Evolutionary conservation across 169 alveolate genomes (phyloP), one percentile per base, ranked within the genome.

Genomic region (Eimeria brunetti): DNA sequence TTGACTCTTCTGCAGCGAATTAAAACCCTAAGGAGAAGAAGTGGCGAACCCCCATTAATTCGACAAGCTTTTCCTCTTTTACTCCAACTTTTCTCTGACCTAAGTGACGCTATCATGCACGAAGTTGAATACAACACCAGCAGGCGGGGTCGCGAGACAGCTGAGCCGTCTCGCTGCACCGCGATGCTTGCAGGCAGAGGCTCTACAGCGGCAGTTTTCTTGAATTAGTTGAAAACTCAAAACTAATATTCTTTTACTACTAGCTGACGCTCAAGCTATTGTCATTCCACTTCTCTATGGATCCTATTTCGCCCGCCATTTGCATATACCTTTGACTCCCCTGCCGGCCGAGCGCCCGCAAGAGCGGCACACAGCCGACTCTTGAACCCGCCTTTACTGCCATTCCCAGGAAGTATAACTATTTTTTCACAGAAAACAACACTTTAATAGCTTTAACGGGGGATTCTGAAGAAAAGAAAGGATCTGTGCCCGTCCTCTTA

Each of bases 101-200:
- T 4, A 11, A 12, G n/a, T 8, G 6, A 6, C 2, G 49, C 22
- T n/a, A 33, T 20, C 33, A 69, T 11, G 16, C n/a, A 18, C 67
- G 78, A 69, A 69, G 78, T 33, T 49, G 78, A 8, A n/a, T 14
- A 33, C 78, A 24, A 69, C 78, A 69, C 78, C n/a, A 1, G 78
- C 49, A 14, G 78, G 78, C 78, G 49, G 16, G 78, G 1, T 33
- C 78, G 78, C 36, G 78, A 69, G 78, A 69, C 78, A 69, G 78
- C 44, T 69, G n/a, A 33, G 78, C 73, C 71, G 89, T 81, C 89
- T 81, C 89, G 53, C 89, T 81, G 89, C 89, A 49, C 89, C 22
- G 67, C 88, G 88, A 78, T 49, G 64, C 67, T 78, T 44, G 88
- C 60, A 44, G 62, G 12, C 85, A 44, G 62, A 81, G 67, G 8